Evolutionary conservation across 192 early-diverging fungal genomes (phyloP).

Genomic region (Coemansia aciculifera): DNA sequence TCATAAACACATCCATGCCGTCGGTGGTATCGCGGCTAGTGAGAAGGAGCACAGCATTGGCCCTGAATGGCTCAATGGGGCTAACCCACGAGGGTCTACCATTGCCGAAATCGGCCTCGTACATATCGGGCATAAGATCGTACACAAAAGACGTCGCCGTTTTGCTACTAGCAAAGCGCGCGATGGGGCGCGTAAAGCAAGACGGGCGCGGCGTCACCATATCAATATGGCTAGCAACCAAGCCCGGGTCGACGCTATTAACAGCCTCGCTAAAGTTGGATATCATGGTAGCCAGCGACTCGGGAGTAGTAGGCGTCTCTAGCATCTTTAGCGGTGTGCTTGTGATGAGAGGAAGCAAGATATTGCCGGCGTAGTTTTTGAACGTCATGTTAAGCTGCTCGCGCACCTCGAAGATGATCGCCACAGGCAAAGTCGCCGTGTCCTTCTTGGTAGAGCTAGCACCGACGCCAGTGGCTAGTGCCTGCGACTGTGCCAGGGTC

Average conservation of each 20-base stretch:
- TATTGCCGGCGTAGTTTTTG: constrained; percentile 33
- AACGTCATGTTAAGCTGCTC: constrained; percentile 12
- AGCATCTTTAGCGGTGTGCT: constrained; percentile 15
- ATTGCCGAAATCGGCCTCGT: constrained; percentile 40
- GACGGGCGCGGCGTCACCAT: constrained; percentile 34
- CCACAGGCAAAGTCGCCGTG: constrained; percentile 15
- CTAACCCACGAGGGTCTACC: constrained; percentile 48
- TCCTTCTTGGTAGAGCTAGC: neutral
- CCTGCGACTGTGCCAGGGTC: constrained; percentile 38
- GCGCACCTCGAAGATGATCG: constrained; percentile 32
- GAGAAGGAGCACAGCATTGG: constrained; percentile 38
- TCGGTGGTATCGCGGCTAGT: constrained; percentile 28
- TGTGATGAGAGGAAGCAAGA: constrained; percentile 9
- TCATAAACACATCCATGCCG: constrained; percentile 49
- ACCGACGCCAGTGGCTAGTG: constrained; percentile 1
- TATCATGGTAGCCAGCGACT: constrained; percentile 26
- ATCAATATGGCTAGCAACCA: constrained; percentile 33
- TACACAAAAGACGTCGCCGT: constrained; percentile 43
- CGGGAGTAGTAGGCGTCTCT: constrained; percentile 20
- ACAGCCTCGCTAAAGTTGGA: constrained; percentile 16
- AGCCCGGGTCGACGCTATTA: constrained; percentile 12
- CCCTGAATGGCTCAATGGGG: constrained; percentile 44
- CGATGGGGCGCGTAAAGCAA: constrained; percentile 40
- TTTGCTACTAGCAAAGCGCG: constrained; percentile 17
- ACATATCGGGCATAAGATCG: constrained; percentile 49